phyloP scores from a whole-genome alignment of 164 flowering plant species.

The Magnolia sinica region DNA sequence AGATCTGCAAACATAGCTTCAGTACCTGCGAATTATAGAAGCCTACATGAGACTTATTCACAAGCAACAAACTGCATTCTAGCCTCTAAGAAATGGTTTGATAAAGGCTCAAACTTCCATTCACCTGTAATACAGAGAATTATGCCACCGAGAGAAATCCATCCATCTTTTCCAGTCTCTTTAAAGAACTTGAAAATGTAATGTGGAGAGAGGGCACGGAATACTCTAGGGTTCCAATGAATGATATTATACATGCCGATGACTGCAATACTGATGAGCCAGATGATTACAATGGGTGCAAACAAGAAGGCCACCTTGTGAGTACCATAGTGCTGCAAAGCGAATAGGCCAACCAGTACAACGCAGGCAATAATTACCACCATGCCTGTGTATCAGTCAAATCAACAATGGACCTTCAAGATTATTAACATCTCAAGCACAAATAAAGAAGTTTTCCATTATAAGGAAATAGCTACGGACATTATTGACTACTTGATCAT shows the following conservation, averaged over 20 bases:
- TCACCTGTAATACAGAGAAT: conserved; percentile 61
- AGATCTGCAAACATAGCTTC: conserved; percentile 68
- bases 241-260: conserved; percentile 63
- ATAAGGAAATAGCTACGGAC: too few species aligned
- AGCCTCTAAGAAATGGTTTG: background rate
- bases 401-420: conserved; percentile 1
- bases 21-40: conserved; percentile 36
- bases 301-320: conserved; percentile 55
- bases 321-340: conserved; percentile 65
- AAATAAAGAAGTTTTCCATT: too few species aligned
- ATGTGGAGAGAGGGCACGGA: conserved; percentile 57
- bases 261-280: conserved; percentile 46
- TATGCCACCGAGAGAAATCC: conserved; percentile 67
- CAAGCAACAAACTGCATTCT: background rate
- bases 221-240: conserved; percentile 56
- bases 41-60: background rate
- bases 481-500: background rate
- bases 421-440: too few species aligned
- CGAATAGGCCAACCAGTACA: conserved; percentile 56
- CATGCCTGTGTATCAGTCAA: conserved; percentile 29
- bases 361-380: conserved; percentile 39
- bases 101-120: conserved; percentile 1
- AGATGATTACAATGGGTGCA: conserved; percentile 56
- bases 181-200: conserved; percentile 54
- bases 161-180: conserved; percentile 61